Evolutionary conservation across 169 alveolate genomes (phyloP).

Genomic region (Hepatocystis sp.): DNA sequence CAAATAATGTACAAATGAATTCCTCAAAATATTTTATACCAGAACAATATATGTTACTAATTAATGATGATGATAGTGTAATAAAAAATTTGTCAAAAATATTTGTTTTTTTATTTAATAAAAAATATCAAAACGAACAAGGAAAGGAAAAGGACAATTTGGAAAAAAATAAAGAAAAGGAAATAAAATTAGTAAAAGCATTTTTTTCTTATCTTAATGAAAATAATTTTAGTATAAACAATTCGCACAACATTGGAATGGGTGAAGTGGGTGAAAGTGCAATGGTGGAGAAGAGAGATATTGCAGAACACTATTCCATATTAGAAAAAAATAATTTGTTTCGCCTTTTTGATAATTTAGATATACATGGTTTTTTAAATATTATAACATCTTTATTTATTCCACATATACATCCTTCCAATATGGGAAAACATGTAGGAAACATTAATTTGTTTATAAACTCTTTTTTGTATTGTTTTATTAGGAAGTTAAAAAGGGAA

Average conservation of each 20-base stretch:
- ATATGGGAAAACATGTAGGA: slow-evolving; percentile 68
- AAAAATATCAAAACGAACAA: slow-evolving; percentile 7
- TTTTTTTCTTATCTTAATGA: slow-evolving; percentile 35
- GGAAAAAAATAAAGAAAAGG: slow-evolving; percentile 11
- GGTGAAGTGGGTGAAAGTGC: no score
- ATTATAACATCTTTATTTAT: slow-evolving; percentile 55
- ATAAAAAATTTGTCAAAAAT: slow-evolving; percentile 44
- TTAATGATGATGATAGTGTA: slow-evolving; percentile 69
- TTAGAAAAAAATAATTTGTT: no score
- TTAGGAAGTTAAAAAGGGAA: slow-evolving; percentile 65
- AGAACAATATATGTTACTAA: slow-evolving; percentile 27
- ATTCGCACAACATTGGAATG: slow-evolving; percentile 1
- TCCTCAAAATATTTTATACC: slow-evolving; percentile 54
- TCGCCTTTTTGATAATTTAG: slow-evolving; percentile 23
- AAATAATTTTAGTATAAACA: slow-evolving; percentile 26
- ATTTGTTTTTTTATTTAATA: slow-evolving; percentile 48
- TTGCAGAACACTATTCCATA: no score
- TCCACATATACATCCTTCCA: slow-evolving; percentile 73
- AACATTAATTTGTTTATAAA: slow-evolving; percentile 51
- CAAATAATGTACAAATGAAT: slow-evolving; percentile 36
- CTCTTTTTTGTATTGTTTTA: slow-evolving; percentile 44
- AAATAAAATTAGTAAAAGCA: slow-evolving; percentile 5
- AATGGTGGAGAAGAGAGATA: no score
- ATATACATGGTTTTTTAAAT: slow-evolving; percentile 40
- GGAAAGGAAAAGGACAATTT: neutral